phyloP scores from a whole-genome alignment of 257 asterid species.

The Gentiana dahurica region DNA sequence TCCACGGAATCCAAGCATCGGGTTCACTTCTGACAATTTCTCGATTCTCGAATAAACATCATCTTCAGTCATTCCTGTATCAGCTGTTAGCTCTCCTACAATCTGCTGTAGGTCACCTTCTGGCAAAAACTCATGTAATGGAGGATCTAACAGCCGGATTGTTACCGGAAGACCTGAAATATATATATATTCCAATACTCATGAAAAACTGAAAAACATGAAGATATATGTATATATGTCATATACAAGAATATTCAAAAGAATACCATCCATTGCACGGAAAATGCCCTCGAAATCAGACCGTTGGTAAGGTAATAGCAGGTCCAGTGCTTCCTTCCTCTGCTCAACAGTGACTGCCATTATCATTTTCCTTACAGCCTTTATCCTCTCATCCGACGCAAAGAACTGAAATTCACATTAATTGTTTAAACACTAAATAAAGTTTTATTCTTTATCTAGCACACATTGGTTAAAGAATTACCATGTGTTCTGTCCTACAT shows the following conservation, averaged over 20 bases:
- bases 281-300: constrained; percentile 93
- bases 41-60: constrained; percentile 75
- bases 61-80: constrained; percentile 71
- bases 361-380: constrained; percentile 92
- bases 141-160: constrained; percentile 89
- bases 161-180: constrained; percentile 85
- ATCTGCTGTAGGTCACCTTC: constrained; percentile 88
- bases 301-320: constrained; percentile 78
- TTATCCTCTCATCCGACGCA: constrained; percentile 96
- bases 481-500: constrained; percentile 98
- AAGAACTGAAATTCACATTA: constrained; percentile 55
- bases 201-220: constrained; percentile 3
- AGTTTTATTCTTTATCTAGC: neutral
- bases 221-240: neutral
- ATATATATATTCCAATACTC: neutral
- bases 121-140: constrained; percentile 91
- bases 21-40: constrained; percentile 87
- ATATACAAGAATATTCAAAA: neutral
- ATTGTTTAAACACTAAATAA: neutral
- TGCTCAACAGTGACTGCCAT: constrained; percentile 78
- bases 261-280: constrained; percentile 94
- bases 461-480: constrained; percentile 6
- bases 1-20: constrained; percentile 99
- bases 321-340: constrained; percentile 69
- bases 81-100: constrained; percentile 51